Evolutionary conservation across 345 rosid species (phyloP).

Genomic region (Hypericum androsaemum): DNA sequence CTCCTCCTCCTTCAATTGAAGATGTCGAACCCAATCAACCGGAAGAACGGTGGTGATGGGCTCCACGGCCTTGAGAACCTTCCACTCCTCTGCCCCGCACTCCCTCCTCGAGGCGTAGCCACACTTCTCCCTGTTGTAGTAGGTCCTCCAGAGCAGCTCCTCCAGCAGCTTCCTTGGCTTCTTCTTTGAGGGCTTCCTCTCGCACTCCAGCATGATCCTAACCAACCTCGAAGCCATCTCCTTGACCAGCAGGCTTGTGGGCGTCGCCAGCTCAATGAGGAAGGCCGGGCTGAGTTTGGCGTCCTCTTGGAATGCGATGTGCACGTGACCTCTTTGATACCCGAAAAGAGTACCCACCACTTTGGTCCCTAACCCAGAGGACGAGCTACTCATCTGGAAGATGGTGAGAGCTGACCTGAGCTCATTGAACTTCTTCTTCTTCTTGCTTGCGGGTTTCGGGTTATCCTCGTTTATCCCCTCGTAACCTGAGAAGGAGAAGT

Average conservation of each 20-base stretch:
- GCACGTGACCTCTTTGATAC: slow-evolving; percentile 74
- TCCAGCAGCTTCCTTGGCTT: slow-evolving; percentile 41
- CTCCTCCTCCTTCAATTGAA: too few relatives aligned
- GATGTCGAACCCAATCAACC: too few relatives aligned
- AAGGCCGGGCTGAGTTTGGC: too few relatives aligned
- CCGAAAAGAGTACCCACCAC: too few relatives aligned
- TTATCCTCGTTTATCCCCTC: too few relatives aligned
- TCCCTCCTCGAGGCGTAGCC: slow-evolving; percentile 66
- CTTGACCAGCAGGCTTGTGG: slow-evolving; percentile 63
- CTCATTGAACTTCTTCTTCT: slow-evolving; percentile 37
- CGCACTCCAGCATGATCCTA: slow-evolving; percentile 65
- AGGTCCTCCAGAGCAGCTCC: slow-evolving; percentile 68
- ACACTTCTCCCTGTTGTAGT: slow-evolving; percentile 78
- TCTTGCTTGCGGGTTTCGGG: too few relatives aligned
- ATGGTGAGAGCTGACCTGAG: slow-evolving; percentile 69
- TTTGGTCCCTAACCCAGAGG: too few relatives aligned
- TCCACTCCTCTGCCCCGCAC: slow-evolving; percentile 56
- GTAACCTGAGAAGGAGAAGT: slow-evolving; percentile 12
- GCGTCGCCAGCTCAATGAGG: too few relatives aligned
- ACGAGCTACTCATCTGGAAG: too few relatives aligned
- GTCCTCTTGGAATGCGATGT: slow-evolving; percentile 70
- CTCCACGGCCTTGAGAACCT: slow-evolving; percentile 61
- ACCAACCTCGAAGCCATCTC: slow-evolving; percentile 96
- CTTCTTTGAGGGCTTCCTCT: too few relatives aligned
- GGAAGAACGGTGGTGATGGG: too few relatives aligned